phyloP scores from a whole-genome alignment of 1,284 basidiomycete genomes.

The Trichosporon coremiiforme region DNA sequence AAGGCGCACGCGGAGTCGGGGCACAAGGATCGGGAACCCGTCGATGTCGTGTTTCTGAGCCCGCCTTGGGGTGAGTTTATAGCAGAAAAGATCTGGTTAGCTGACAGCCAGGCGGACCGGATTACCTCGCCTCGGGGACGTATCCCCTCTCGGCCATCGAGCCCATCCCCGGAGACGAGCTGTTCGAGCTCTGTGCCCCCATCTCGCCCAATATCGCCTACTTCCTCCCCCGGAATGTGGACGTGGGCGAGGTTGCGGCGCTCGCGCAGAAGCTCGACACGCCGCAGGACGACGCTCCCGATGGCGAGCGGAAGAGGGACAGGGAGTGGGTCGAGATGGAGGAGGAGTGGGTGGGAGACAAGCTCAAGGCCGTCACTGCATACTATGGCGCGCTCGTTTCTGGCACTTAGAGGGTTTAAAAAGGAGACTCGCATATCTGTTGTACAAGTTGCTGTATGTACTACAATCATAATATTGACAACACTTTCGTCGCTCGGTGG shows the following conservation, averaged over 20 bases:
- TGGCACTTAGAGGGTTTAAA: background rate
- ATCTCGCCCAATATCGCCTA: constrained; percentile 82
- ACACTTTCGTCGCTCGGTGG: background rate
- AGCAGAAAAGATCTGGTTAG: background rate
- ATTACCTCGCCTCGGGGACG: constrained; percentile 50
- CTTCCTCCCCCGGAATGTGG: constrained; percentile 83
- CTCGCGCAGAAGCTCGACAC: constrained; percentile 55
- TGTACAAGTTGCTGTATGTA: constrained; percentile 15
- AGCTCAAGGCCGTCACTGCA: constrained; percentile 60
- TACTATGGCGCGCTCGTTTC: constrained; percentile 59
- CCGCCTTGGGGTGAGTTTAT: constrained; percentile 84
- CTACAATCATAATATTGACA: constrained; percentile 9
- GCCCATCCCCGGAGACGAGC: constrained; percentile 76
- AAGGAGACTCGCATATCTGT: constrained; percentile 5
- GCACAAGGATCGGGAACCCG: constrained; percentile 55
- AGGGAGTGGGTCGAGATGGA: constrained; percentile 57
- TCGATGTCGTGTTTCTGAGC: constrained; percentile 87
- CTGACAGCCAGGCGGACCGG: constrained; percentile 31
- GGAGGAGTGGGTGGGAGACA: constrained; percentile 60
- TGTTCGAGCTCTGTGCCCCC: constrained; percentile 68
- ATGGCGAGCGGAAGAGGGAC: constrained; percentile 24
- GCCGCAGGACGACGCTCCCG: constrained; percentile 20
- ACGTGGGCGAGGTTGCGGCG: constrained; percentile 70
- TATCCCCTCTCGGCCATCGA: constrained; percentile 72
- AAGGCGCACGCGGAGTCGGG: constrained; percentile 60